These are phyloP conservation scores for Rhizopogon sp. DNA, from an alignment of 768 basidiomycete species.

Conservation along the genomic window DNA sequence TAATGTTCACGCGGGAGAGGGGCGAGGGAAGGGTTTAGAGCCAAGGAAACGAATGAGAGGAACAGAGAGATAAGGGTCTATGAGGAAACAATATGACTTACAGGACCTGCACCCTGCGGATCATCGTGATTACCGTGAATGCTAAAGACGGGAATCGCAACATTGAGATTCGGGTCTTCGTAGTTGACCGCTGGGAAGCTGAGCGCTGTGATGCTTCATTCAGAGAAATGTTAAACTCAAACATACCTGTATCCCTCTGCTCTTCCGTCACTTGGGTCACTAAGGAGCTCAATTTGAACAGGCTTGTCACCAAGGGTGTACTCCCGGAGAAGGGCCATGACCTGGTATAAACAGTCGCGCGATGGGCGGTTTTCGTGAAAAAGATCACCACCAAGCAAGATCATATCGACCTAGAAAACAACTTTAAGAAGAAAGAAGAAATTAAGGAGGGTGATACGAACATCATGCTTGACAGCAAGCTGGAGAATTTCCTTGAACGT, in stretches of 20 bases:
- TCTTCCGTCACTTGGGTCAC: conserved; percentile 89
- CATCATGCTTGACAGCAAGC: conserved; percentile 83
- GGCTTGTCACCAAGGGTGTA: conserved; percentile 87
- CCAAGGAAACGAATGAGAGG: background rate
- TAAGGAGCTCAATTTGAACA: conserved; percentile 85
- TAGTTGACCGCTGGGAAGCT: conserved; percentile 98
- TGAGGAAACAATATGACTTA: conserved; percentile 31
- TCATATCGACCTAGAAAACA: conserved; percentile 79
- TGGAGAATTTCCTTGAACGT: conserved; percentile 93
- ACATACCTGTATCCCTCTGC: conserved; percentile 79
- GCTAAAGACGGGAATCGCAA: conserved; percentile 96
- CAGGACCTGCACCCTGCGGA: conserved; percentile 92
- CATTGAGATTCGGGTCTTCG: conserved; percentile 93
- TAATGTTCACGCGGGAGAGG: background rate
- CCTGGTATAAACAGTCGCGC: conserved; percentile 83
- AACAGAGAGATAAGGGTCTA: background rate
- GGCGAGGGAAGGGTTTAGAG: background rate
- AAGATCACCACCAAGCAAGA: conserved; percentile 91
- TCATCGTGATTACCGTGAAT: conserved; percentile 99
- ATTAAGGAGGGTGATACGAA: conserved; percentile 33
- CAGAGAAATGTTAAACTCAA: background rate
- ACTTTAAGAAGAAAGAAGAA: background rate
- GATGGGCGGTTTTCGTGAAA: conserved; percentile 98
- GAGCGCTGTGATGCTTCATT: background rate
- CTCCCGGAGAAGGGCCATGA: conserved; percentile 85